Base-by-base conservation (phyloP, 306 rosid species). In the Carpinus viminea region DNA sequence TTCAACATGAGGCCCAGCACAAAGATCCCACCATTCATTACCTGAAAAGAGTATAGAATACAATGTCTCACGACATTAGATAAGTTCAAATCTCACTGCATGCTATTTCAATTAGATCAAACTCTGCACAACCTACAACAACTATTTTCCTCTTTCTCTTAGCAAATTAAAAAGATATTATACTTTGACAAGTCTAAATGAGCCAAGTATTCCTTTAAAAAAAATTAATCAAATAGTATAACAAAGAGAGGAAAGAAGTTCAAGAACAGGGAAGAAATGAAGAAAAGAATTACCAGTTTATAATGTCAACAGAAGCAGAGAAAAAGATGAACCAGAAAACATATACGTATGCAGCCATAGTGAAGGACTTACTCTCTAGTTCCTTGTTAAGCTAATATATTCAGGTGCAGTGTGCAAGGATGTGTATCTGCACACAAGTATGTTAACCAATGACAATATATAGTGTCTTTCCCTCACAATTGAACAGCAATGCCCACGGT, bases 1-100 rank as follows among this genome's bases (percentile, higher is more conserved):
- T 84, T 89, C 94, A 80, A 95, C 98, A 83, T 95, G 98, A 74
- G 98, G 98, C 64, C 99, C 99, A 73, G 97, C 98, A 81, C 99
- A 95, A 51, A 95, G 97, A 84, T 95, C 99, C 99, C 99, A 95
- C 99, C 98, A 95, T 61, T 95, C 96, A 69, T 86, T 61, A 1
- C 98, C 98, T 95, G 76, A 31, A 77, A 79, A 71, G 75, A 76
- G 82, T 21, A 20, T 24, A 31, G 76, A 80, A 48, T 46, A 36
- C 18, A 18, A 46, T 45, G 48, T 24, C 24, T 53, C 48, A 31
- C 73, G 43, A 41, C 11, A 8, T 20, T 66, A 66, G 51, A 18
- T 18, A 66, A 38, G 34, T 15, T 66, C 26, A 48, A 51, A 68
- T 65, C 38, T 43, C 15, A 74, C 43, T 13, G 13, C 34, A 77